Base-by-base conservation (phyloP, 495 filamentous ascomycete species). In the Terfezia boudieri region DNA sequence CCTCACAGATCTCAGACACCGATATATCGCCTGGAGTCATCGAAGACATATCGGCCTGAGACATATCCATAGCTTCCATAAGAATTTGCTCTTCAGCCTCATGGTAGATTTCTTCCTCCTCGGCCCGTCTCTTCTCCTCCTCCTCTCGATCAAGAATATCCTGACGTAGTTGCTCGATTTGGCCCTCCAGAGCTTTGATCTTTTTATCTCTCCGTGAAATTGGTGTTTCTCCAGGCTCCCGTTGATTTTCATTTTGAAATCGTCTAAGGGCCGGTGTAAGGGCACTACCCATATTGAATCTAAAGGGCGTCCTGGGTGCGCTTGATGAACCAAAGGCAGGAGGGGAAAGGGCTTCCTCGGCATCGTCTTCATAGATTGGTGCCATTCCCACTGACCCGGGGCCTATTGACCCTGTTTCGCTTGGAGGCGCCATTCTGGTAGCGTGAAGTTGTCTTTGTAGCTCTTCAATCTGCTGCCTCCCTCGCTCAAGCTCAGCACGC, bases 401-500 rank as follows among this genome's bases (percentile, higher is more conserved):
- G 32, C 54, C 41, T 26, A 64, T 49, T 37, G 23, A 55, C 35
- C 57, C 58, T 1, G 58, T 58, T 38, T 64, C 58, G 11, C 53
- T 53, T 1, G 60, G 61, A 37, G 62, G 62, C 23, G 62, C 62
- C 58, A 59, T 50, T 41, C 55, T 65, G 7, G 55, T 54, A 22
- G 54, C 54, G 5, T 49, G 52, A 37, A 65, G 56, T 49, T 61
- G 62, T 49, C 59, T 59, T 50, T 65, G 59, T 49, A 64, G 43
- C 48, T 62, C 62, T n/a, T 52, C 41, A 9, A 65, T 53, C 7
- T 56, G 52, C 37, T 62, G 59, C 50, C 67, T 69, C 48, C 64
- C 60, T 35, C 59, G 50, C n/a, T 64, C 67, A 36, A 78, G 54
- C 54, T 77, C 69, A 10, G 66, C 57, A 32, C 70, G 70, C 12